phyloP scores from a whole-genome alignment of 148 eudicot genomes.

The Rhododendron molle region DNA sequence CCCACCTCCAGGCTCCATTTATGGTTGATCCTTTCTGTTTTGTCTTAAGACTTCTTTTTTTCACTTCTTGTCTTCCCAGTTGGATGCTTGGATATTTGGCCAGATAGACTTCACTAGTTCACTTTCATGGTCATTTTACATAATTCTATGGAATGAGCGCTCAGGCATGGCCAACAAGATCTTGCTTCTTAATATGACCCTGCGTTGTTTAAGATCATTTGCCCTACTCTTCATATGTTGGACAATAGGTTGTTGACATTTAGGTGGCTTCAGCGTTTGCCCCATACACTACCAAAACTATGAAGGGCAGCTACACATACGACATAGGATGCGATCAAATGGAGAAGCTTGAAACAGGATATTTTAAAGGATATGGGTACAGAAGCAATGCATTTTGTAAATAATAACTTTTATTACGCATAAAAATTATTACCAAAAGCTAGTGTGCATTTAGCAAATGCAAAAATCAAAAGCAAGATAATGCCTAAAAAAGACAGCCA shows the following conservation, averaged over 20 bases:
- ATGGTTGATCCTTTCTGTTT: background rate
- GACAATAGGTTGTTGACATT: background rate
- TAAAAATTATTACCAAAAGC: background rate
- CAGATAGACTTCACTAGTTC: background rate
- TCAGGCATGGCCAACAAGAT: background rate
- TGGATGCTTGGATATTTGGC: background rate
- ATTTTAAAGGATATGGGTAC: background rate
- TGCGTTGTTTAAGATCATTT: background rate
- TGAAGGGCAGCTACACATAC: background rate
- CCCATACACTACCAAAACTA: background rate
- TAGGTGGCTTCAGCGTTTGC: background rate
- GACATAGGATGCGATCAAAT: background rate
- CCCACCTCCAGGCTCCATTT: background rate
- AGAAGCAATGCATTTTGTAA: background rate
- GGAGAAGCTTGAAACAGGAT: background rate
- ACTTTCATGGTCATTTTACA: background rate
- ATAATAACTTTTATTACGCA: background rate
- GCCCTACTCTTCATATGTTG: background rate
- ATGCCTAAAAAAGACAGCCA: background rate
- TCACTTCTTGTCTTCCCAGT: background rate
- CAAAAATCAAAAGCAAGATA: background rate
- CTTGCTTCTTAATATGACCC: background rate
- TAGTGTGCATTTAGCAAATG: background rate
- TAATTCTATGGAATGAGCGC: background rate
- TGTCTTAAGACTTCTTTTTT: background rate